phyloP scores from a whole-genome alignment of 1,139 yeast species.

The Magnusiomyces magnusii region DNA sequence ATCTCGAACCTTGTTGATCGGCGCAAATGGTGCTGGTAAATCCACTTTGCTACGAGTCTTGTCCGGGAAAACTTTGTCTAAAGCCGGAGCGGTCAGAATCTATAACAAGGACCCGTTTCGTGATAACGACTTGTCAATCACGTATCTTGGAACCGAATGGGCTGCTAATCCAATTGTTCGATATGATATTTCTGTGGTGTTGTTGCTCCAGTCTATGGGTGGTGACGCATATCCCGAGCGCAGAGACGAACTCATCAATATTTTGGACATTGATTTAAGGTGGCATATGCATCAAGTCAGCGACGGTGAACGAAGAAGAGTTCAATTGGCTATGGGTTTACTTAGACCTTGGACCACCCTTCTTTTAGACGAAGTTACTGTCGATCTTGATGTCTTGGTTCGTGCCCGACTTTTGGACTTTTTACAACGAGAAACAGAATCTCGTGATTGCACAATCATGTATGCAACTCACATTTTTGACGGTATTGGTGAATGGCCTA shows the following conservation, averaged over 20 bases:
- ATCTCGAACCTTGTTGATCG: constrained; percentile 69
- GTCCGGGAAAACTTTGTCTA: constrained; percentile 87
- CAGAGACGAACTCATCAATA: constrained; percentile 62
- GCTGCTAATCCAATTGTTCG: constrained; percentile 85
- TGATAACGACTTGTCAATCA: constrained; percentile 54
- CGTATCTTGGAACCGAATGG: constrained; percentile 97
- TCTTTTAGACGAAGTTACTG: constrained; percentile 89
- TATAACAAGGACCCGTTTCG: constrained; percentile 86
- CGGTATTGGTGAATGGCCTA: constrained; percentile 88
- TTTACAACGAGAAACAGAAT: constrained; percentile 58
- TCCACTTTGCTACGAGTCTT: constrained; percentile 75
- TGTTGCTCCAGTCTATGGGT: constrained; percentile 74
- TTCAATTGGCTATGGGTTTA: constrained; percentile 89
- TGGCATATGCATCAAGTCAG: constrained; percentile 94
- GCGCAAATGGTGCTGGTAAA: constrained; percentile 98
- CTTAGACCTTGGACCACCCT: constrained; percentile 83
- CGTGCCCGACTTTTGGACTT: constrained; percentile 66
- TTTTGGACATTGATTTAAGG: constrained; percentile 73
- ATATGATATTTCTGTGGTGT: constrained; percentile 80
- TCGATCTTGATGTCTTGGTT: constrained; percentile 89
- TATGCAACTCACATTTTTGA: constrained; percentile 98
- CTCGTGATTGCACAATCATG: constrained; percentile 55
- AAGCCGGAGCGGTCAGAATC: constrained; percentile 52
- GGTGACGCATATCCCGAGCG: constrained; percentile 67
- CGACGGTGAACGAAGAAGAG: constrained; percentile 93